phyloP scores from a whole-genome alignment of 768 basidiomycete genomes.

The Pisolithus orientalis region DNA sequence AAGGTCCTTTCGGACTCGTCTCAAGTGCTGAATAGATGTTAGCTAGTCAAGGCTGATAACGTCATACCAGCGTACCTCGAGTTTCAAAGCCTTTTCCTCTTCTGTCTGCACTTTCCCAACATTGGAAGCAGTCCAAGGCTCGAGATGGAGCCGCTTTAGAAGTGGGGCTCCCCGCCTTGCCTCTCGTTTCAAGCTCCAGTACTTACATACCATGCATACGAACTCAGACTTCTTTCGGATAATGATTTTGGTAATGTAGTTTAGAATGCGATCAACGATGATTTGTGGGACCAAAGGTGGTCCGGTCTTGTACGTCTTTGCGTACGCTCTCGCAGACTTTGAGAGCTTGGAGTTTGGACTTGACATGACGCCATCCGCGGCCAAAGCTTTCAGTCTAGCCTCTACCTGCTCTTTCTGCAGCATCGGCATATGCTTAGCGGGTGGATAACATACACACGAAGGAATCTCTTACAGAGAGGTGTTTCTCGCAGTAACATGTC shows the following conservation, averaged over 20 bases:
- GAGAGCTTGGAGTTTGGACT: constrained; percentile 42
- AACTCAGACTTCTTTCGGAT: constrained; percentile 76
- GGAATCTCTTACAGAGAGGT: constrained; percentile 66
- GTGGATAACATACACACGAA: neutral
- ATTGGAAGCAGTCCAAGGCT: constrained; percentile 91
- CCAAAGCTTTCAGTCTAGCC: constrained; percentile 50
- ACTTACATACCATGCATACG: constrained; percentile 72
- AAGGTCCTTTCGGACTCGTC: constrained; percentile 70
- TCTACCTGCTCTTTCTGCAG: constrained; percentile 65
- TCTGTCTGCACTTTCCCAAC: constrained; percentile 62
- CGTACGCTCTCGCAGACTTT: constrained; percentile 85
- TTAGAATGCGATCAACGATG: constrained; percentile 72
- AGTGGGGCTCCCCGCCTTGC: constrained; percentile 89
- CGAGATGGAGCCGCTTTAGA: constrained; percentile 87
- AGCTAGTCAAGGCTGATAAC: neutral
- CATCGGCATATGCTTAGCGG: neutral
- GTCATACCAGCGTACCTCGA: constrained; percentile 51
- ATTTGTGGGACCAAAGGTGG: constrained; percentile 87
- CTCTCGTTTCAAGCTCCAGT: constrained; percentile 98
- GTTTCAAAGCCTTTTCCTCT: constrained; percentile 74
- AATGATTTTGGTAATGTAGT: constrained; percentile 64
- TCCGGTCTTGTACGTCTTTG: constrained; percentile 86
- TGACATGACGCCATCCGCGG: constrained; percentile 32
- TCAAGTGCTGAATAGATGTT: constrained; percentile 38
- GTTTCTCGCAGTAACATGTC: constrained; percentile 82